Evolutionary conservation across 805 yeast genomes (phyloP).

Genomic region (Cyberlindnera nakhonratchasimensis): DNA sequence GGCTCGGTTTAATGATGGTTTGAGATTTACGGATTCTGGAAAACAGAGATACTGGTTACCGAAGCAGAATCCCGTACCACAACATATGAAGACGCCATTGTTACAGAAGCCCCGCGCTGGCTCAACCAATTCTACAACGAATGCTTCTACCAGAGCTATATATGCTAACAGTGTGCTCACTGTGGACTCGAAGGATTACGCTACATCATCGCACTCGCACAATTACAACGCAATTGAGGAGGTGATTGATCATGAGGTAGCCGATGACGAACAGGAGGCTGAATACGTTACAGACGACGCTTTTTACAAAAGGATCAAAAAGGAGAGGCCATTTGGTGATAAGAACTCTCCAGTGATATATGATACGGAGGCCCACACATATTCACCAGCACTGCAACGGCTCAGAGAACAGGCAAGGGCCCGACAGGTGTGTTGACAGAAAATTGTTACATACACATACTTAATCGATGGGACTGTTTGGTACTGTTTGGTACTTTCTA

Average conservation of each 20-base stretch:
- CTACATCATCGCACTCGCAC: conserved; percentile 2
- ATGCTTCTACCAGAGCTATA: conserved; percentile 24
- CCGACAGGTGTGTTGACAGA: conserved; percentile 7
- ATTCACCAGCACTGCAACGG: conserved; percentile 27
- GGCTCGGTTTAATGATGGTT: conserved; percentile 76
- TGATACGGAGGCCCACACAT: conserved; percentile 28
- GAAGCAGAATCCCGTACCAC: conserved; percentile 4
- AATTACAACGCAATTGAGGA: conserved; percentile 15
- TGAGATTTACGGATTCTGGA: conserved; percentile 78
- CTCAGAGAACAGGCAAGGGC: conserved; percentile 25
- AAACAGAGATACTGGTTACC: conserved; percentile 72
- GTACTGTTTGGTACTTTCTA: too few relatives aligned
- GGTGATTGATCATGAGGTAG: conserved; percentile 6
- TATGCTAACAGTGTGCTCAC: conserved; percentile 26
- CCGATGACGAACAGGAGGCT: conserved; percentile 20
- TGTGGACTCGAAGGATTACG: conserved; percentile 18
- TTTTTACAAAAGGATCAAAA: conserved; percentile 33
- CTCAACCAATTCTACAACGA: conserved; percentile 24
- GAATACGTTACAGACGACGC: conserved; percentile 35
- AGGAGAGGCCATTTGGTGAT: conserved; percentile 35
- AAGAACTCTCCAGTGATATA: conserved; percentile 41
- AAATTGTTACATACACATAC: not conserved
- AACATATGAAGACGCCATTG: conserved; percentile 19
- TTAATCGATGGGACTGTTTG: not conserved
- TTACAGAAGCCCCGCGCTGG: conserved; percentile 15